Conservation (phyloP, 441 rosid genomes). For the Rhodomyrtus psidioides region DNA sequence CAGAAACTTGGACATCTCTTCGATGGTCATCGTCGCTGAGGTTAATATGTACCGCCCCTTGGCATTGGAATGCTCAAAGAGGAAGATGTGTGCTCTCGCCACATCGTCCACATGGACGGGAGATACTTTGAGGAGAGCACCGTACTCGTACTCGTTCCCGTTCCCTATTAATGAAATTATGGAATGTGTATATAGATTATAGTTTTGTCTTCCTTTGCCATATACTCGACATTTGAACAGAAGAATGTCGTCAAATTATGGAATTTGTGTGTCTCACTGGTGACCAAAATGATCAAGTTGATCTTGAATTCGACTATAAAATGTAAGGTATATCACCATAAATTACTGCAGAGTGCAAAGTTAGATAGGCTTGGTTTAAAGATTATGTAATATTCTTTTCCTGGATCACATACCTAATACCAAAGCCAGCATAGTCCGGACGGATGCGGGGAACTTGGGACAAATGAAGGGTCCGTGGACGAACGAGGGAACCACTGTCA, state of each 20-base stretch:
- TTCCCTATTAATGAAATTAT: not conserved
- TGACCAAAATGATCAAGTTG: too few relatives aligned
- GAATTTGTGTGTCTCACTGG: too few relatives aligned
- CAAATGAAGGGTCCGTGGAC: not conserved
- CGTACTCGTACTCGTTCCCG: not conserved
- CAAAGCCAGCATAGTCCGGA: not conserved
- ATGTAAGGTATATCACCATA: too few relatives aligned
- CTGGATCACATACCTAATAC: too few relatives aligned
- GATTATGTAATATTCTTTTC: not conserved
- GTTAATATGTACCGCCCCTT: not conserved
- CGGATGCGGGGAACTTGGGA: not conserved
- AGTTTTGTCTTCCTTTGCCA: not conserved
- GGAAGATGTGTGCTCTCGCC: not conserved
- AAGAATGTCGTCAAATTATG: not conserved
- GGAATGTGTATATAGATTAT: not conserved
- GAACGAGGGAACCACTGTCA: not conserved
- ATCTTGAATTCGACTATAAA: too few relatives aligned
- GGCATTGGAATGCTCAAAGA: not conserved
- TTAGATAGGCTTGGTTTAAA: not conserved
- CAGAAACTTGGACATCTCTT: not conserved
- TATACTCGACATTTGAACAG: not conserved
- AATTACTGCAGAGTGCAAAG: too few relatives aligned
- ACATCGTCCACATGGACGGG: not conserved
- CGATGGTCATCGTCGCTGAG: not conserved
- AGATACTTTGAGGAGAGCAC: not conserved